phyloP scores from a whole-genome alignment of 2,329 filamentous ascomycete species.

The Plectosphaerella cucumerina region DNA sequence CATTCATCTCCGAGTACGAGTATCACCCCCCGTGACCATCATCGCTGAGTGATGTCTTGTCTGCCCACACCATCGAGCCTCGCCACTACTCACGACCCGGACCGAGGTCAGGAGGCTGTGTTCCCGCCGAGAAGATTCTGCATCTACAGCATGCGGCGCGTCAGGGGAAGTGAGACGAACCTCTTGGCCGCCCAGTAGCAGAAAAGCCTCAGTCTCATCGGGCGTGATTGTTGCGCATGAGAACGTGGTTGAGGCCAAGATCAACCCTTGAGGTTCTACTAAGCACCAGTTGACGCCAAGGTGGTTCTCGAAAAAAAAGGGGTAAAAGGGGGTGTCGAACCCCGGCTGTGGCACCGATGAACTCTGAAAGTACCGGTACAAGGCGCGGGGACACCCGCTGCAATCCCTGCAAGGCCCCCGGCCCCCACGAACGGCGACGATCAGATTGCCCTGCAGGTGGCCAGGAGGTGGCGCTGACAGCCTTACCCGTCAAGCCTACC shows the following conservation, averaged over 20 bases:
- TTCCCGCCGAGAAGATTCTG: not conserved
- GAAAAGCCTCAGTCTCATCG: not conserved
- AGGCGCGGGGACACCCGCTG: not conserved
- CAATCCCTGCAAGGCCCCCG: not conserved
- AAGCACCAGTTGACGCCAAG: not conserved
- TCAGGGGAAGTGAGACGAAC: not conserved
- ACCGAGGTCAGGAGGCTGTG: not conserved
- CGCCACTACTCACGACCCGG: not conserved
- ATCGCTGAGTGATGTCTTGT: not conserved
- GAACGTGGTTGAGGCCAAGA: not conserved
- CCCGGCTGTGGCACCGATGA: not conserved
- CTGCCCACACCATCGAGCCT: slow-evolving; percentile 2
- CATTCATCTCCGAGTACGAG: not conserved
- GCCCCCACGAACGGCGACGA: not conserved
- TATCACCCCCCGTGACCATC: not conserved
- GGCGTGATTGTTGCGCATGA: not conserved
- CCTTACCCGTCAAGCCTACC: not conserved
- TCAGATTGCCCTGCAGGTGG: not conserved
- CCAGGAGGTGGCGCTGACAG: no score
- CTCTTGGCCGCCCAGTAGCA: not conserved
- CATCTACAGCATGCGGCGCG: no score
- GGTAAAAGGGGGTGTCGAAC: not conserved
- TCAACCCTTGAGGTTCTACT: not conserved
- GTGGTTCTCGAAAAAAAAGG: not conserved
- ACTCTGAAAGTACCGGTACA: not conserved